A percentile compares a stretch with the other conserved stretches of the same genome.
Evolutionary conservation across 768 basidiomycete genomes (phyloP).

Genomic region (Calocera cornea): DNA sequence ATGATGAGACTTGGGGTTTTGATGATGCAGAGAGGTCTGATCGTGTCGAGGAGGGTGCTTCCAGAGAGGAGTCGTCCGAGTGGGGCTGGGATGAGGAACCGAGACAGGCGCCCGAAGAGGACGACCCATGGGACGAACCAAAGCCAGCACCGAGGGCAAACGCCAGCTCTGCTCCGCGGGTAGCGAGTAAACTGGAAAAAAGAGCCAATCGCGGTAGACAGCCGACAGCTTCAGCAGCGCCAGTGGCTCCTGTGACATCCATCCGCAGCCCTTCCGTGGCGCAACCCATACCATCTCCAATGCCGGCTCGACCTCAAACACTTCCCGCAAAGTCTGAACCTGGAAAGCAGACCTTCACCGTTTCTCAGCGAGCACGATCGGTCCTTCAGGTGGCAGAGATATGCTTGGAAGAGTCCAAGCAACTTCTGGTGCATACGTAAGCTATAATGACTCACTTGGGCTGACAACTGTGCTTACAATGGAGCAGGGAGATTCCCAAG

Average conservation of each 20-base stretch:
- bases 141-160: not conserved
- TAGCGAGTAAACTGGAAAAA: not conserved
- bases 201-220: not conserved
- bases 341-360: constrained; percentile 40
- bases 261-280: not conserved
- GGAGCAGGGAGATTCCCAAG: constrained; percentile 30
- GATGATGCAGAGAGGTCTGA: constrained; percentile 27
- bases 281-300: not conserved
- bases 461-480: constrained; percentile 10
- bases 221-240: not conserved
- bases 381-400: constrained; percentile 46
- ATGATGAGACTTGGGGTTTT: constrained; percentile 35
- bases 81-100: constrained; percentile 33
- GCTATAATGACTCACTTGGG: constrained; percentile 8
- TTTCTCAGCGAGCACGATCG: constrained; percentile 43
- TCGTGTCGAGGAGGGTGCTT: not conserved
- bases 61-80: constrained; percentile 19
- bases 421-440: constrained; percentile 41
- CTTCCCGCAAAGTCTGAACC: not conserved
- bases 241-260: too few species aligned
- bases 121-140: constrained; percentile 7
- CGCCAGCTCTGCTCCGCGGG: not conserved
- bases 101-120: constrained; percentile 32
- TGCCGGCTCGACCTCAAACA: not conserved
- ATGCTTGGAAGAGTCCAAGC: constrained; percentile 51